Base-by-base conservation (phyloP, 768 basidiomycete genomes). In the Macrolepiota albuminosa region DNA sequence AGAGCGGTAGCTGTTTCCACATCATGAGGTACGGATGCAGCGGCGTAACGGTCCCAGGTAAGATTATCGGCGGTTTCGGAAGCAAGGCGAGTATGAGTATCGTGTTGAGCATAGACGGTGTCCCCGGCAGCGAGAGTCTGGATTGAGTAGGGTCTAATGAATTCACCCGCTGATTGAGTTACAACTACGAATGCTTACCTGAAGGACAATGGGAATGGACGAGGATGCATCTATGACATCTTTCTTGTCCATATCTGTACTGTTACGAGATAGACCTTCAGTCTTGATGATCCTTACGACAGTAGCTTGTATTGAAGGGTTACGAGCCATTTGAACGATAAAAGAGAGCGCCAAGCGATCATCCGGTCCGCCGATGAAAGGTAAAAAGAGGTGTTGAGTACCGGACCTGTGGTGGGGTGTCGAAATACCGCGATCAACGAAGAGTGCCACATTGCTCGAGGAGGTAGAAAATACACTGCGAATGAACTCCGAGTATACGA, bases 321-420 rank as follows among this genome's bases (percentile, higher is more conserved):
- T 87, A 33, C 73, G 72, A 53, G 80, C 79, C 57, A 94, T 89
- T 69, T 98, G 95, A 40, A 92, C 84, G 5, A 92, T 82, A 66
- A 98, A 85, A 34, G 82, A 74, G 36, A 98, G 76, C 0, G 93
- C 93, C 26, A 93, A 78, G 1, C 97, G 85, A 70, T 98, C 96
- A 70, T 99, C 96, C 0, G 93, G 87, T 0, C 96, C 96, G 34
- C 96, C 96, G 68, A 93, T 89, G 84, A 96, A 98, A 0, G 95
- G 91, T 45, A 95, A 69, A 69, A 95, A 84, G 36, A 98, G 67
- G 63, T 91, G 91, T 58, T 88, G 78, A 24, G 65, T 70, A 40
- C 55, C 69, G 24, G 51, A 52, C 8, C 70, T 66, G 0, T 69
- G 64, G 49, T 69, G 64, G 16, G 71, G 65, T 10, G 66, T 60